phyloP scores from a whole-genome alignment of 1,139 yeast genomes.

The Komagataea norvegica region DNA sequence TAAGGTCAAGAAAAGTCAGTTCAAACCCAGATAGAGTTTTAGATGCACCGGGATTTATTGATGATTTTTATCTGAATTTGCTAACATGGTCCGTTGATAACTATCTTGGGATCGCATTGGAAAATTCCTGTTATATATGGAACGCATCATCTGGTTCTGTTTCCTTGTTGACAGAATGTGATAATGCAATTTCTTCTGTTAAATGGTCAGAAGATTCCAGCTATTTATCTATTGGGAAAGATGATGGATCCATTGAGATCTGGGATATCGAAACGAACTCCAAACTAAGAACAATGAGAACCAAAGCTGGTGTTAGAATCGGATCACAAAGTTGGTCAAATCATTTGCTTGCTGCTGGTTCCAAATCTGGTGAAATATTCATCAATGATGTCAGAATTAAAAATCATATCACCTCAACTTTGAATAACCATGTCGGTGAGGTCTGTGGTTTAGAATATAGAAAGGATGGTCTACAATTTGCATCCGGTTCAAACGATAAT shows the following conservation, averaged over 20 bases:
- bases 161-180: conserved; percentile 61
- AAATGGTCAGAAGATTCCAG: conserved; percentile 93
- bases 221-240: conserved; percentile 78
- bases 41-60: conserved; percentile 94
- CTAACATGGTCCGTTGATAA: conserved; percentile 86
- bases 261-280: conserved; percentile 87
- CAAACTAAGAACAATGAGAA: conserved; percentile 72
- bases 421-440: conserved; percentile 75
- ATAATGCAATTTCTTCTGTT: conserved; percentile 61
- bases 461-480: conserved; percentile 77
- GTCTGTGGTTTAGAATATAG: conserved; percentile 92
- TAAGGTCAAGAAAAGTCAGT: conserved; percentile 62
- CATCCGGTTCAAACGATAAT: conserved; percentile 94
- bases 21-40: conserved; percentile 89
- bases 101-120: conserved; percentile 85
- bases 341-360: conserved; percentile 78
- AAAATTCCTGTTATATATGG: conserved; percentile 84
- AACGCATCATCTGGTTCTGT: conserved; percentile 84
- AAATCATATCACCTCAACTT: conserved; percentile 59
- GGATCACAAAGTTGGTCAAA: conserved; percentile 86
- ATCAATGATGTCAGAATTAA: conserved; percentile 93
- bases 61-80: conserved; percentile 86
- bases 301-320: conserved; percentile 66
- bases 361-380: conserved; percentile 76
- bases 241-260: conserved; percentile 81